These are phyloP conservation scores for Aspergillus sclerotioniger DNA, from an alignment of 495 filamentous ascomycete species.

Conservation along the genomic window DNA sequence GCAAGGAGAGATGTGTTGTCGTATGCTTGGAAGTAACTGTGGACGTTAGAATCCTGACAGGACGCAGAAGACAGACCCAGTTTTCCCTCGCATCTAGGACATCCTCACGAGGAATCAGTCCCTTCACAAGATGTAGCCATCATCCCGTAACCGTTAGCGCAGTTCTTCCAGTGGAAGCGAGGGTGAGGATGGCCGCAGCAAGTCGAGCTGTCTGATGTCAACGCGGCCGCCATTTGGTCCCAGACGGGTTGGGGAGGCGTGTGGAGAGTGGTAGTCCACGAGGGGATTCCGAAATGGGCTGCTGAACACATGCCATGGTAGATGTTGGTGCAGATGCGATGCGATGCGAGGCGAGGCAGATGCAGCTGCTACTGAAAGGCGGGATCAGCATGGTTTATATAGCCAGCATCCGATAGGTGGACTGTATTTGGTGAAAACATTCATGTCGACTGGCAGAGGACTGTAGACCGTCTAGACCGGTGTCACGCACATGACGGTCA, in stretches of 20 bases:
- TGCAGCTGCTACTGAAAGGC: too few relatives aligned
- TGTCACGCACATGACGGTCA: too few relatives aligned
- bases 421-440: too few relatives aligned
- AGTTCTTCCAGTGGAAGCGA: slow-evolving; percentile 30
- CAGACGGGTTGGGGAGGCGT: slow-evolving; percentile 15
- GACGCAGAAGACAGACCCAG: slow-evolving; percentile 2
- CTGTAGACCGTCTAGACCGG: too few relatives aligned
- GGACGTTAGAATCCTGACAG: not conserved
- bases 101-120: slow-evolving; percentile 47
- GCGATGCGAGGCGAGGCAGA: too few relatives aligned
- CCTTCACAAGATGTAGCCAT: slow-evolving; percentile 56
- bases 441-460: too few relatives aligned
- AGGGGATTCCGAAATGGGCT: not conserved
- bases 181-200: slow-evolving; percentile 14
- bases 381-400: too few relatives aligned
- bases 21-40: slow-evolving; percentile 49
- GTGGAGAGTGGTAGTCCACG: not conserved
- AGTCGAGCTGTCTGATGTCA: slow-evolving; percentile 12
- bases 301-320: slow-evolving; percentile 2
- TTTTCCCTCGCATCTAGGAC: slow-evolving; percentile 48
- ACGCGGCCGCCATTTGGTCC: slow-evolving; percentile 28
- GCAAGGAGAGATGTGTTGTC: slow-evolving; percentile 46
- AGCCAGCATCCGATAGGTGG: too few relatives aligned
- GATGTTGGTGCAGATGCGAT: too few relatives aligned
- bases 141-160: slow-evolving; percentile 39